phyloP scores from a whole-genome alignment of 2,329 filamentous ascomycete genomes.

The Diaporthe sp. region DNA sequence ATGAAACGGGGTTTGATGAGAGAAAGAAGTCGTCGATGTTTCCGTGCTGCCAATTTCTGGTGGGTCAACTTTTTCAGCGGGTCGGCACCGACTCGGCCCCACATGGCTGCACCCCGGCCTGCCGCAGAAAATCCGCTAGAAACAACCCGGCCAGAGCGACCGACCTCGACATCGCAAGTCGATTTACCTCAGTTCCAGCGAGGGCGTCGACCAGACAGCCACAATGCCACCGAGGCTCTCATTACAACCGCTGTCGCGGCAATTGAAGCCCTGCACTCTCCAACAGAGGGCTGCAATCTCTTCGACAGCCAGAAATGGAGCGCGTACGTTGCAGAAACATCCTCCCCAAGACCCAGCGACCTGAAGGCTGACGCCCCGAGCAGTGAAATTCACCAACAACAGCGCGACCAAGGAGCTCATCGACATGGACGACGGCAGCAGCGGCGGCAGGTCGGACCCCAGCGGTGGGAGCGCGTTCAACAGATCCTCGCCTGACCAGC shows the following conservation, averaged over 20 bases:
- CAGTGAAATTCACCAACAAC: conserved; percentile 23
- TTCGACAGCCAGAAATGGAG: conserved; percentile 30
- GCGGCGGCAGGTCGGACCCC: conserved; percentile 35
- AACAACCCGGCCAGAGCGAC: background rate
- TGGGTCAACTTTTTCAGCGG: conserved; percentile 35
- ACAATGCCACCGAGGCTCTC: conserved; percentile 34
- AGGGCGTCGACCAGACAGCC: conserved; percentile 4
- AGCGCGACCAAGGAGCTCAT: conserved; percentile 24
- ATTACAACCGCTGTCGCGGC: conserved; percentile 34
- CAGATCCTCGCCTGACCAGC: background rate
- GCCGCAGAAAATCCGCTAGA: conserved; percentile 33
- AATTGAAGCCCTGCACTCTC: conserved; percentile 35
- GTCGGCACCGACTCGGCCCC: conserved; percentile 29
- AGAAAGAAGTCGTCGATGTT: conserved; percentile 4
- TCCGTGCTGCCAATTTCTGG: conserved; percentile 36
- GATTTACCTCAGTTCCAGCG: background rate
- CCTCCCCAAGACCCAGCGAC: background rate
- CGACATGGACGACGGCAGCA: conserved; percentile 31
- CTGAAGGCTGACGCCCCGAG: background rate
- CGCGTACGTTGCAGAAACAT: conserved; percentile 19
- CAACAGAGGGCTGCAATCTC: conserved; percentile 32
- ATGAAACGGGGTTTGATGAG: background rate
- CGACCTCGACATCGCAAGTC: background rate
- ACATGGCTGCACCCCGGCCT: conserved; percentile 22
- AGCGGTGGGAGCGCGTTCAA: background rate